phyloP scores from a whole-genome alignment of 2,329 filamentous ascomycete species.

The Raffaelea deltoideospora region DNA sequence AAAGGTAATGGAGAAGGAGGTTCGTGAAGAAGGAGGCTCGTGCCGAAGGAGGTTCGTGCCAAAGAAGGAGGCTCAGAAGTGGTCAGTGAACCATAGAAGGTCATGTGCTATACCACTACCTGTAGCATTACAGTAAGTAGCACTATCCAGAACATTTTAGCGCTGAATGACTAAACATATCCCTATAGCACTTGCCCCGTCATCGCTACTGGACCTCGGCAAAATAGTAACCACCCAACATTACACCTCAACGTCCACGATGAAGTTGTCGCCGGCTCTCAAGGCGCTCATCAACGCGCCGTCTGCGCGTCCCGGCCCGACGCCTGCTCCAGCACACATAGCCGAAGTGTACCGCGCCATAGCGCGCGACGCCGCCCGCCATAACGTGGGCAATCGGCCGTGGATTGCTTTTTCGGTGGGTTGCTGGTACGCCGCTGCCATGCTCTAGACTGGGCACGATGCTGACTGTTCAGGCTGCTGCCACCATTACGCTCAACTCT shows the following conservation, averaged over 20 bases:
- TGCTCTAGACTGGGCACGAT: neutral
- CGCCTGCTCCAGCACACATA: slow-evolving; percentile 48
- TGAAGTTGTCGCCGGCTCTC: slow-evolving; percentile 58
- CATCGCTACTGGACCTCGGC: too few species aligned
- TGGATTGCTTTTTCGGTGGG: slow-evolving; percentile 53
- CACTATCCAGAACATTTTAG: too few species aligned
- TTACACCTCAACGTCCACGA: slow-evolving; percentile 22
- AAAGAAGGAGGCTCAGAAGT: too few species aligned
- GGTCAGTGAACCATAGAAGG: too few species aligned
- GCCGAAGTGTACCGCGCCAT: slow-evolving; percentile 49
- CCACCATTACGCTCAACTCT: slow-evolving; percentile 77
- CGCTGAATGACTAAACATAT: too few species aligned
- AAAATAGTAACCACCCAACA: too few species aligned
- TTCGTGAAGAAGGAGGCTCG: too few species aligned
- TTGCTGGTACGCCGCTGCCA: neutral
- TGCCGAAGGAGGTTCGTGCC: too few species aligned
- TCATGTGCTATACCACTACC: too few species aligned
- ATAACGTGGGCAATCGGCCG: slow-evolving; percentile 45
- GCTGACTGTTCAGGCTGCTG: slow-evolving; percentile 44
- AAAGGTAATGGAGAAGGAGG: too few species aligned
- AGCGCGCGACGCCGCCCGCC: slow-evolving; percentile 43
- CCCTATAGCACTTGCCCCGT: too few species aligned
- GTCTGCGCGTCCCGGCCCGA: slow-evolving; percentile 48
- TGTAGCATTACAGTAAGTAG: too few species aligned
- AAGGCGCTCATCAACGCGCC: slow-evolving; percentile 62